Evolutionary conservation across 129 eudicot species (phyloP).

Genomic region (Glebionis coronaria): DNA sequence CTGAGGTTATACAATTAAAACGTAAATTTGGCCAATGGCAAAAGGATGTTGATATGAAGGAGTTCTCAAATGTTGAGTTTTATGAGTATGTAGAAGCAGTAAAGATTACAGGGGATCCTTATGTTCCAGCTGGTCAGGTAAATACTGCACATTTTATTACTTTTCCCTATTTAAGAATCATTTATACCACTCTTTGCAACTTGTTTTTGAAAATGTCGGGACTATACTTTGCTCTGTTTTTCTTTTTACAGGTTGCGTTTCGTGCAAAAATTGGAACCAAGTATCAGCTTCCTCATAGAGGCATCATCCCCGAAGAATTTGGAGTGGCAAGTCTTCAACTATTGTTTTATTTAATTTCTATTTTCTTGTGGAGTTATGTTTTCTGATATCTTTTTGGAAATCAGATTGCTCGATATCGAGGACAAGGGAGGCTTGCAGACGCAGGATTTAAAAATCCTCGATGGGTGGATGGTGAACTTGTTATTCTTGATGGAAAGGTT

Average conservation of each 20-base stretch:
- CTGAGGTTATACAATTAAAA: slow-evolving; percentile 79
- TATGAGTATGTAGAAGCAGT: slow-evolving; percentile 98
- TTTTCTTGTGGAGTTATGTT: neutral
- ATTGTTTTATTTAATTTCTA: neutral
- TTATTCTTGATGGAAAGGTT: slow-evolving; percentile 97
- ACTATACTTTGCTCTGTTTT: neutral
- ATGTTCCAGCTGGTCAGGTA: slow-evolving; percentile 98
- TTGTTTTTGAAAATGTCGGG: neutral
- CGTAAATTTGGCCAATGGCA: slow-evolving; percentile 93
- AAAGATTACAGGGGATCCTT: slow-evolving; percentile 85
- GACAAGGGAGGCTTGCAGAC: slow-evolving; percentile 97
- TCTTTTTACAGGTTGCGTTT: slow-evolving; percentile 71
- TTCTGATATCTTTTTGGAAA: slow-evolving; percentile 25
- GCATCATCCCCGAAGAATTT: slow-evolving; percentile 96
- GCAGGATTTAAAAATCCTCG: slow-evolving; percentile 81
- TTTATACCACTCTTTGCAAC: neutral
- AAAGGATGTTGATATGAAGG: slow-evolving; percentile 54
- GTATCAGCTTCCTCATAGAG: slow-evolving; percentile 94
- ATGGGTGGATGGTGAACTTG: slow-evolving; percentile 99
- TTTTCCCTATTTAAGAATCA: slow-evolving; percentile 8
- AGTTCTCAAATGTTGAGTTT: slow-evolving; percentile 56
- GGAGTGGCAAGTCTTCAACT: slow-evolving; percentile 70
- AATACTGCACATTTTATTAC: neutral
- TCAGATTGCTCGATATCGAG: slow-evolving; percentile 92
- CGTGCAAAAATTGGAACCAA: slow-evolving; percentile 95